Evolutionary conservation across 345 rosid genomes (phyloP), one percentile per base, ranked within the genome.

Genomic region (Luvunga scandens): DNA sequence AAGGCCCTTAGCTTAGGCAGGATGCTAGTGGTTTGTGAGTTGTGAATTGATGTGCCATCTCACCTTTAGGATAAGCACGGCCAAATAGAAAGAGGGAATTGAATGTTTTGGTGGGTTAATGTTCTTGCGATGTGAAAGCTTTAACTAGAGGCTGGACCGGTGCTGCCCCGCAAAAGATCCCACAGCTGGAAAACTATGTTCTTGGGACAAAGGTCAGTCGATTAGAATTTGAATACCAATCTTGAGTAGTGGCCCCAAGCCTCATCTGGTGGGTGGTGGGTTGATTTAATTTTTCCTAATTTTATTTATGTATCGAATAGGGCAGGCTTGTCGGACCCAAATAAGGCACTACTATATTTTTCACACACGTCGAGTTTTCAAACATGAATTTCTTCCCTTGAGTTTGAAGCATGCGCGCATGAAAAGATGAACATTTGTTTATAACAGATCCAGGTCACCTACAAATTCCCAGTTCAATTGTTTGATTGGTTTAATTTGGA

Each of bases 361-460:
- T 27, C 66, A 25, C 28, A 48, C 2, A 13, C 66, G 14, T 28
- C 21, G 27, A 8, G 57, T 53, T 53, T 16, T 2, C 21, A 31
- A 53, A 13, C 38, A 69, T 69, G 62, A n/a, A n/a, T 59, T 57
- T 50, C 56, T 59, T 28, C 63, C 9, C 55, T 56, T 56, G 66
- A 28, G 53, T 21, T 50, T 4, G 8, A 53, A 50, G 42, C 30
- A 13, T 53, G 71, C 6, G 13, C 33, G 71, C 24, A 33, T 6
- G 34, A 56, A 55, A 55, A n/a, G 31, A 22, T 7, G 62, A 57
- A 22, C 27, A 57, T 7, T 57, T 22, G 64, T 8, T 39, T 13
- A 27, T 28, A 75, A 69, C 59, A 10, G 80, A 69, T 77, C 34
- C 75, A 59, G 60, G 16, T 59, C 59, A 69, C 61, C 74, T 50